Evolutionary conservation across 1,284 basidiomycete species (phyloP), one percentile per base, ranked within the genome.

Genomic region (Rhizopogon parksii): DNA sequence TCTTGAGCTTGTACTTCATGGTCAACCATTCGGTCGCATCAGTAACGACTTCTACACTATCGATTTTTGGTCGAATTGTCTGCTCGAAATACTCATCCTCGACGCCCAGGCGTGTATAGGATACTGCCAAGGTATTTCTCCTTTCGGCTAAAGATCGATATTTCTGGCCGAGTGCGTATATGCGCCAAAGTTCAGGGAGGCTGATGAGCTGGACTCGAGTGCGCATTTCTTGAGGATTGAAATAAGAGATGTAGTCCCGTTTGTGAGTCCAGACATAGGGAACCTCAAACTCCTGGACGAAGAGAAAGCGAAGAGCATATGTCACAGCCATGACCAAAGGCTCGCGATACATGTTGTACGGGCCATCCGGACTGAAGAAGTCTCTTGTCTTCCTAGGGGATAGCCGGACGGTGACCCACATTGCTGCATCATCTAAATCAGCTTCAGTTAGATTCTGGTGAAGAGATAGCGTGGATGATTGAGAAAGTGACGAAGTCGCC

Each of bases 241-340:
- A 87, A 66, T 86, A 80, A 39, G 83, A 84, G 60, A 95, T 85
- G 63, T 91, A 87, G 66, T 99, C 96, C 46, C 91, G 82, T 62
- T 92, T 91, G 73, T 98, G 92, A 25, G 85, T 83, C 85, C 88
- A 97, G 56, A 99, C 85, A 68, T 94, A 96, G 0, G 96, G 93
- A 6, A 96, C 93, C 65, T 99, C 96, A 57, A 90, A 82, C 56
- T 91, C 82, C 48, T 94, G 83, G 48, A 92, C 74, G 67, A 98
- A 94, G 56, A 99, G 78, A 66, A 85, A 91, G 39, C 84, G 80
- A 36, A 99, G 76, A 49, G 89, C 85, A 53, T 78, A 80, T 2
- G 86, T 84, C 53, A 99, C 88, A 6, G 92, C 89, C 50, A 82
- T 72, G 53, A 93, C 81, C 63, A 95, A 84, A 15, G 85, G 78